These are phyloP conservation scores for Pseudomonodictys pantanalensis DNA, from an alignment of 495 filamentous ascomycete genomes.

Conservation along the genomic window DNA sequence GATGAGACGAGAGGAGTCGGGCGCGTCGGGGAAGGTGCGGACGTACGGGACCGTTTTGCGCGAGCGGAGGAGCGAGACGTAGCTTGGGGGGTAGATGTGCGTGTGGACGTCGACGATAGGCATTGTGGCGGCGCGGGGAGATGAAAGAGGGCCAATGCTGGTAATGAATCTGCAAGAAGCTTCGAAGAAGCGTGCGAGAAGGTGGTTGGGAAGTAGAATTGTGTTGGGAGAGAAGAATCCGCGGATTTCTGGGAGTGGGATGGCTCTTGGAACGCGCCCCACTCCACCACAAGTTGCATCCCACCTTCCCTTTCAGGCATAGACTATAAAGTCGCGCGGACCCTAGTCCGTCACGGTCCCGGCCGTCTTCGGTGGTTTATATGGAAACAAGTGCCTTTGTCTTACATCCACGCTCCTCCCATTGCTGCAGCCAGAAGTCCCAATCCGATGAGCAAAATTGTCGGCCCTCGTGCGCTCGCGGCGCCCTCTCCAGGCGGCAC, in stretches of 20 bases:
- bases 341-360: no score
- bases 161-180: neutral
- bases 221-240: neutral
- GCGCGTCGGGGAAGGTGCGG: conserved; percentile 59
- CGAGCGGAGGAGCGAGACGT: conserved; percentile 74
- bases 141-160: neutral
- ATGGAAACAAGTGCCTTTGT: no score
- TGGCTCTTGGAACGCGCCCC: neutral
- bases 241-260: neutral
- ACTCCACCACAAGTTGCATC: conserved; percentile 12
- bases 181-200: neutral
- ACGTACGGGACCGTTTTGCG: conserved; percentile 78
- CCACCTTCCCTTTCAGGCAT: conserved; percentile 25
- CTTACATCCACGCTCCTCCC: no score
- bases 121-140: conserved; percentile 16
- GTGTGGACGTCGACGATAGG: conserved; percentile 86
- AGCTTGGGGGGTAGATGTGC: conserved; percentile 86
- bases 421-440: no score
- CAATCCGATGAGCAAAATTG: no score
- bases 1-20: conserved; percentile 64
- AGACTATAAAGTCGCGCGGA: no score
- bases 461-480: no score
- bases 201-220: neutral
- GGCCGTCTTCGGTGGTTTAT: no score
- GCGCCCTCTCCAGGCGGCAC: neutral